Evolutionary conservation across 352 stramenopile genomes (phyloP).

Genomic region (Sclerospora graminicola): DNA sequence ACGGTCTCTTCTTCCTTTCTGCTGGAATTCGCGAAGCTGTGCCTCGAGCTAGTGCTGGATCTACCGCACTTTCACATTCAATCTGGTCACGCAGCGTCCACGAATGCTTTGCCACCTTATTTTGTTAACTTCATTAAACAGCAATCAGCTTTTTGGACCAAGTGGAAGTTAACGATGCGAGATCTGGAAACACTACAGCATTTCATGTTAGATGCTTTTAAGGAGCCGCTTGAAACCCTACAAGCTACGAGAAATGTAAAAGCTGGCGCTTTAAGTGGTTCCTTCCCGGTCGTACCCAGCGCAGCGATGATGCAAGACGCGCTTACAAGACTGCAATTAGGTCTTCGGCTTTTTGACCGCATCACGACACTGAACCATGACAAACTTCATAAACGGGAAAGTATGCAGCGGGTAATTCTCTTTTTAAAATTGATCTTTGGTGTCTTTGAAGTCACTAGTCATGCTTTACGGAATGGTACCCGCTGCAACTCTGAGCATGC

Average conservation of each 20-base stretch:
- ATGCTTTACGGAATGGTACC: constrained; percentile 26
- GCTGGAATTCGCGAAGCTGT: constrained; percentile 63
- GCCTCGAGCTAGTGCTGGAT: constrained; percentile 65
- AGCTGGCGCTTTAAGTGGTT: background rate
- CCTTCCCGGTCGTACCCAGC: constrained; percentile 36
- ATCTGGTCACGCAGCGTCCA: constrained; percentile 34
- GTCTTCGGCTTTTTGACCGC: constrained; percentile 45
- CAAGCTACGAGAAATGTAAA: constrained; percentile 4
- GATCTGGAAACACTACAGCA: constrained; percentile 51
- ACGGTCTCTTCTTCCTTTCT: constrained; percentile 53
- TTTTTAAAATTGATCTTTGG: constrained; percentile 45
- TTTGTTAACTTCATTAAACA: constrained; percentile 85
- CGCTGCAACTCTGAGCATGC: constrained; percentile 25
- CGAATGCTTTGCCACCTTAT: constrained; percentile 67
- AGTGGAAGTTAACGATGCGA: constrained; percentile 54
- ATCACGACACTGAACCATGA: constrained; percentile 59
- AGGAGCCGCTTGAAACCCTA: constrained; percentile 35
- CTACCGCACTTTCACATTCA: constrained; percentile 56
- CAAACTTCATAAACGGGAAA: constrained; percentile 30
- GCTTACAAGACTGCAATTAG: constrained; percentile 59
- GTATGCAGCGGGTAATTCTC: constrained; percentile 35
- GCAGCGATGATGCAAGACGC: constrained; percentile 65
- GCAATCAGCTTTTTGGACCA: constrained; percentile 52
- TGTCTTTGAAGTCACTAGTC: constrained; percentile 61
- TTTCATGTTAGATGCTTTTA: constrained; percentile 44